phyloP scores from a whole-genome alignment of 139 green algal genomes.

The Coelastrella sp. region DNA sequence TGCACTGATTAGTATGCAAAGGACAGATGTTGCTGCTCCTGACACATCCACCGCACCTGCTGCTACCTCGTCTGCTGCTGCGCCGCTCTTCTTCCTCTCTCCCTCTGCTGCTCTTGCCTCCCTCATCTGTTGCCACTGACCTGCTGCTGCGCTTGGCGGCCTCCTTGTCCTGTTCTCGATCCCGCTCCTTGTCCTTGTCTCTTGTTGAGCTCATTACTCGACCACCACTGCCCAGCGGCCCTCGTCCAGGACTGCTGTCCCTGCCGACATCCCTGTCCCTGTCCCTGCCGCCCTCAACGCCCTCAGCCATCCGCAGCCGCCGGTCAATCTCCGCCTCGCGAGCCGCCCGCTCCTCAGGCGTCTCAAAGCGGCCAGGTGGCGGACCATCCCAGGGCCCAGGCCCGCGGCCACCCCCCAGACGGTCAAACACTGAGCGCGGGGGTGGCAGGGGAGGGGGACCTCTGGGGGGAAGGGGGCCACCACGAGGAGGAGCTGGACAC shows the following conservation, averaged over 20 bases:
- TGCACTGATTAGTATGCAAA: no score
- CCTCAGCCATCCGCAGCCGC: conserved; percentile 32
- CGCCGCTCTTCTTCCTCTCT: neutral
- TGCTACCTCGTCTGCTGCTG: neutral
- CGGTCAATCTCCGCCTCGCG: conserved; percentile 45
- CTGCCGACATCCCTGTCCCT: neutral
- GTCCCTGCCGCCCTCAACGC: neutral
- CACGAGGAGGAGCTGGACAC: neutral
- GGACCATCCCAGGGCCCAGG: neutral
- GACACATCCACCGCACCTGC: neutral
- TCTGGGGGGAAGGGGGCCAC: neutral
- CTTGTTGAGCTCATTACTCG: neutral
- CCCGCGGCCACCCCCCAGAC: conserved; percentile 8
- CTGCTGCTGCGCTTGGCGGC: neutral
- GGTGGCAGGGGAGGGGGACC: neutral
- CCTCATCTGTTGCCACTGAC: neutral
- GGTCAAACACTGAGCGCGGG: conserved; percentile 20
- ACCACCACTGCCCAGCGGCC: no score
- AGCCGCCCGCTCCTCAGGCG: conserved; percentile 30
- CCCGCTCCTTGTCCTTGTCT: conserved; percentile 28
- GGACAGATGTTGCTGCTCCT: neutral
- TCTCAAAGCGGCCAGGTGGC: neutral
- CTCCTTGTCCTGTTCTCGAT: conserved; percentile 14
- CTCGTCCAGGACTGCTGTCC: neutral
- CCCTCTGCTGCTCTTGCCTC: neutral